Percentiles rank a stretch among this genome's conserved stretches.
phyloP scores from a whole-genome alignment of 2,329 filamentous ascomycete species.

The Venturia pyrina region DNA sequence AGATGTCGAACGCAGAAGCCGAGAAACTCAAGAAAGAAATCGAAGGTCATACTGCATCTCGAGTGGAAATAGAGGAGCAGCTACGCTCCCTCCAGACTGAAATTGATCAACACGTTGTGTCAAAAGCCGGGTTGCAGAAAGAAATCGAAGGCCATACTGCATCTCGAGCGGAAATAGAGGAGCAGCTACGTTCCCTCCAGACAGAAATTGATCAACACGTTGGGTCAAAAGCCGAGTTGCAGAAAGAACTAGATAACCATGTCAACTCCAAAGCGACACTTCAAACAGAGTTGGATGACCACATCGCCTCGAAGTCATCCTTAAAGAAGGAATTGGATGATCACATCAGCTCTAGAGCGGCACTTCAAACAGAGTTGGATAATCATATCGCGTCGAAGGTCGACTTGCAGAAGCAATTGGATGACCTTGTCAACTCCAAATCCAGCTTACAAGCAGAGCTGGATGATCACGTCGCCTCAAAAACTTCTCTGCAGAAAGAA shows the following conservation, averaged over 20 bases:
- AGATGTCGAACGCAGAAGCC: neutral
- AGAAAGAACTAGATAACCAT: neutral
- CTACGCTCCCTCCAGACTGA: neutral
- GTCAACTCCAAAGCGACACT: conserved; percentile 4
- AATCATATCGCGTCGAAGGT: neutral
- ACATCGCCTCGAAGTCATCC: neutral
- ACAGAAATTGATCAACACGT: neutral
- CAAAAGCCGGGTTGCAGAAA: neutral
- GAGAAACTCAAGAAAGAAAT: neutral
- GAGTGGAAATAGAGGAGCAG: neutral
- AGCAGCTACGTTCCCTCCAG: neutral
- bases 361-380: neutral
- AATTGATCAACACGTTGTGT: neutral
- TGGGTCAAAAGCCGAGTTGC: neutral
- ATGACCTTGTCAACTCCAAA: neutral
- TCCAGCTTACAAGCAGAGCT: neutral
- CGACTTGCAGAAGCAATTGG: neutral
- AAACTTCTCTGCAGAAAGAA: neutral
- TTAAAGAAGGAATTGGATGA: neutral
- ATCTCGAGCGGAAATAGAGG: neutral
- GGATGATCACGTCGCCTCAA: conserved; percentile 6
- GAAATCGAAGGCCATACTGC: neutral
- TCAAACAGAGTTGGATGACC: neutral
- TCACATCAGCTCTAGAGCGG: neutral
- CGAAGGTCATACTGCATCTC: neutral